A percentile compares a stretch with the other conserved stretches of the same genome.
Evolutionary conservation across 192 early-diverging fungal species (phyloP).

Genomic region (Neocallimastix lanati): DNA sequence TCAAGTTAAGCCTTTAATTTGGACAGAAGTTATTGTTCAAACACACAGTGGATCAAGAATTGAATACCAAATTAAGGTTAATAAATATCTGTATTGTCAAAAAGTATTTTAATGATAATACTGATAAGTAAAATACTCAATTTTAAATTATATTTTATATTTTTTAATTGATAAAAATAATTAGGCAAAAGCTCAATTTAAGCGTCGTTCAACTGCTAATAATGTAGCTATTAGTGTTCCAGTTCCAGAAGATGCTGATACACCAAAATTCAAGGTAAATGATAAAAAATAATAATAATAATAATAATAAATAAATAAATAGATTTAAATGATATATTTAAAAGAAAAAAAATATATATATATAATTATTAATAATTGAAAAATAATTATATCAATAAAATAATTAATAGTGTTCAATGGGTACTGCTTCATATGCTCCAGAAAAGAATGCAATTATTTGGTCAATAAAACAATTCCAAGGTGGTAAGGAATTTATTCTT

Average conservation of each 20-base stretch:
- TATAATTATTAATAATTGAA: too few species aligned
- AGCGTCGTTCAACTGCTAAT: conserved; percentile 88
- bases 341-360: too few species aligned
- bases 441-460: conserved; percentile 87
- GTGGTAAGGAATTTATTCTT: conserved; percentile 90
- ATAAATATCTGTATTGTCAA: too few species aligned
- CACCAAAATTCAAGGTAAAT: conserved; percentile 86
- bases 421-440: conserved; percentile 78
- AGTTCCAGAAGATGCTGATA: conserved; percentile 94
- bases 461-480: conserved; percentile 97
- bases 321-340: too few species aligned
- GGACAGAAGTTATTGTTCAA: conserved; percentile 67
- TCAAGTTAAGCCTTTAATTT: conserved; percentile 67
- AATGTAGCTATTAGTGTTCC: conserved; percentile 95
- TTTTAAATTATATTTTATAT: too few species aligned
- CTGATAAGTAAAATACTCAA: too few species aligned
- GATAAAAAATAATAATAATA: too few species aligned
- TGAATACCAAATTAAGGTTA: conserved; percentile 86
- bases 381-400: too few species aligned
- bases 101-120: too few species aligned
- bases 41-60: conserved; percentile 79
- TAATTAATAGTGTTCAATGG: conserved; percentile 58
- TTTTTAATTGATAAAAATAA: too few species aligned
- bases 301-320: too few species aligned
- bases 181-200: conserved; percentile 96